Percentiles rank a stretch among this genome's conserved stretches.
Conservation (phyloP, 192 early-diverging fungal species). For the Rhizophagus sp. region DNA sequence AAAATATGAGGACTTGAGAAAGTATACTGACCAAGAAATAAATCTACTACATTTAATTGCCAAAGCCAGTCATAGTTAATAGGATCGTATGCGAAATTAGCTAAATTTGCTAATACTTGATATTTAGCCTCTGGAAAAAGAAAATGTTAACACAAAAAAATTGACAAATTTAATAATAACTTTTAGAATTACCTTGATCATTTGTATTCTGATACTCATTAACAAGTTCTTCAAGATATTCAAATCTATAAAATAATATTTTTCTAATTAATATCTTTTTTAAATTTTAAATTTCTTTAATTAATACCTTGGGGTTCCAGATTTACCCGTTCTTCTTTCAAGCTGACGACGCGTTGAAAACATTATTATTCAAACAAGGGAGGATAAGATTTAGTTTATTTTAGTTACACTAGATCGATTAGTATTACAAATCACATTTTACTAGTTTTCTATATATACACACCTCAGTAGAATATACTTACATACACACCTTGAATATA, state of each 20-base stretch:
- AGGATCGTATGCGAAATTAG: conserved; percentile 59
- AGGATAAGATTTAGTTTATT: no score
- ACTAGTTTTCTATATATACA: no score
- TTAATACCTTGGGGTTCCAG: conserved; percentile 21
- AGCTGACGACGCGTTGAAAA: conserved; percentile 14
- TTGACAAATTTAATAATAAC: not conserved
- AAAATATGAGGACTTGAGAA: not conserved
- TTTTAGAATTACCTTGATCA: conserved; percentile 21
- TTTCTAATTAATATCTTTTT: no score
- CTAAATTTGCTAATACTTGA: conserved; percentile 47
- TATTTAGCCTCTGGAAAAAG: conserved; percentile 21
- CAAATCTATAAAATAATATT: not conserved
- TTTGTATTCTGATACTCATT: conserved; percentile 30
- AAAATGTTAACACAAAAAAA: not conserved
- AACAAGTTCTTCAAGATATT: conserved; percentile 30
- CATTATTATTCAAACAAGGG: not conserved
- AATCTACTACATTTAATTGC: conserved; percentile 41
- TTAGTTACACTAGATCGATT: no score
- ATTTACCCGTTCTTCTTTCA: conserved; percentile 23
- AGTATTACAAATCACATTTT: no score
- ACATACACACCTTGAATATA: no score
- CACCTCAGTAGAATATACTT: no score
- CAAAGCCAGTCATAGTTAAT: conserved; percentile 49
- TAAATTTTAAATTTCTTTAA: no score
- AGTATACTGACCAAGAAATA: conserved; percentile 37